Conservation (phyloP, 306 rosid species). For the Vicia sativa region DNA sequence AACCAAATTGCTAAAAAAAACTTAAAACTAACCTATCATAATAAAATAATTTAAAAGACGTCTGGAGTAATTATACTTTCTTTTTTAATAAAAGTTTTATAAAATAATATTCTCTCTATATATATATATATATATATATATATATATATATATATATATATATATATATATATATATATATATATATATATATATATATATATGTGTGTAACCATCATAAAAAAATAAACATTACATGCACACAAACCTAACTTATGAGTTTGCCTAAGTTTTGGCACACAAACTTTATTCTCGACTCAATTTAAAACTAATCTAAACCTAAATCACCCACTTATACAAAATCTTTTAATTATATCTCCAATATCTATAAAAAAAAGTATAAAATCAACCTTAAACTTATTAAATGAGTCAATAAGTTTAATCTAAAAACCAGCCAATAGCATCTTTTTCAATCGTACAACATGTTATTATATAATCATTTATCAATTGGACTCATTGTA, state of each 20-base stretch:
- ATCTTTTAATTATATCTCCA: not conserved
- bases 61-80: too few species aligned
- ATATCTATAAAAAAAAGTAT: not conserved
- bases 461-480: slow-evolving; percentile 7
- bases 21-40: too few species aligned
- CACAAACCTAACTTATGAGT: not conserved
- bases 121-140: too few species aligned
- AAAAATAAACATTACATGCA: too few species aligned
- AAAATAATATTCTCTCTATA: too few species aligned
- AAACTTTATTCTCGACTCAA: not conserved
- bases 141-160: too few species aligned
- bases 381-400: not conserved
- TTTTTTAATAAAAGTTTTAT: too few species aligned
- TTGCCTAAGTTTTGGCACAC: not conserved
- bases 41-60: too few species aligned
- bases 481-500: not conserved
- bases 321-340: not conserved
- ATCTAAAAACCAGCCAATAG: not conserved
- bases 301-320: not conserved
- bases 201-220: too few species aligned
- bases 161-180: too few species aligned
- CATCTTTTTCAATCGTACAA: slow-evolving; percentile 1
- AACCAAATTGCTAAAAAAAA: too few species aligned
- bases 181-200: too few species aligned
- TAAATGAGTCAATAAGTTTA: slow-evolving; percentile 2